phyloP scores from a whole-genome alignment of 305 asterid species.

The Galium porrigens region DNA sequence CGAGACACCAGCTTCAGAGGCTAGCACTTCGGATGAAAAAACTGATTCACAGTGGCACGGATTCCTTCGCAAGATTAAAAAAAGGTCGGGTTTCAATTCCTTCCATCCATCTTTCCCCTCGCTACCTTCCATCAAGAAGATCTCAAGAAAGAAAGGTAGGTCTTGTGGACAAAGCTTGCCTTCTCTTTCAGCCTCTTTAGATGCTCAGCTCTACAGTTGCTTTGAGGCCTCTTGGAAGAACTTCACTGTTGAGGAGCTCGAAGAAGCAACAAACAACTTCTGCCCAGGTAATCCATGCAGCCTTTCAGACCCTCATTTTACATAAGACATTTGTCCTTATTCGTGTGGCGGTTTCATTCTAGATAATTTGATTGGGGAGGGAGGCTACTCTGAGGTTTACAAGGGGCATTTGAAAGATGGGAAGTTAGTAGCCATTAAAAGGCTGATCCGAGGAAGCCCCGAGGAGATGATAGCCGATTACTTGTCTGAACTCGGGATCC shows the following conservation, averaged over 20 bases:
- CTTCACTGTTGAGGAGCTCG: slow-evolving; percentile 58
- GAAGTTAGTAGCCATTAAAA: slow-evolving; percentile 62
- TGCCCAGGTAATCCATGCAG: slow-evolving; percentile 25
- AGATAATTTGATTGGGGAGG: slow-evolving; percentile 80
- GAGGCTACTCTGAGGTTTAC: slow-evolving; percentile 92
- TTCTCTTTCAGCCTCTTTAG: slow-evolving; percentile 41
- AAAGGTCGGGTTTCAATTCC: slow-evolving; percentile 43
- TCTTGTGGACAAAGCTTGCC: slow-evolving; percentile 40
- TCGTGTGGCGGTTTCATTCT: neutral
- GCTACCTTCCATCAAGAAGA: slow-evolving; percentile 59
- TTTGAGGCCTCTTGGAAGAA: slow-evolving; percentile 74
- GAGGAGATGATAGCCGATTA: slow-evolving; percentile 92
- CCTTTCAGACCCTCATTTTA: neutral
- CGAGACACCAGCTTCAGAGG: slow-evolving; percentile 24
- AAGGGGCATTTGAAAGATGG: slow-evolving; percentile 72
- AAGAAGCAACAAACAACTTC: slow-evolving; percentile 56
- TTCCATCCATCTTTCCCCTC: slow-evolving; percentile 73
- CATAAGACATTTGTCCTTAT: neutral
- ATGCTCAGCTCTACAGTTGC: slow-evolving; percentile 47
- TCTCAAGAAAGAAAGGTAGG: slow-evolving; percentile 44
- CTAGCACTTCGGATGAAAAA: slow-evolving; percentile 27
- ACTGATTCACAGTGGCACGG: slow-evolving; percentile 63
- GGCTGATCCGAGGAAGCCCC: slow-evolving; percentile 66
- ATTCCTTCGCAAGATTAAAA: slow-evolving; percentile 50
- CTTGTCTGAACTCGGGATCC: slow-evolving; percentile 80